These are phyloP conservation scores for Hericium alpestre DNA, from an alignment of 768 basidiomycete species.

Conservation along the genomic window DNA sequence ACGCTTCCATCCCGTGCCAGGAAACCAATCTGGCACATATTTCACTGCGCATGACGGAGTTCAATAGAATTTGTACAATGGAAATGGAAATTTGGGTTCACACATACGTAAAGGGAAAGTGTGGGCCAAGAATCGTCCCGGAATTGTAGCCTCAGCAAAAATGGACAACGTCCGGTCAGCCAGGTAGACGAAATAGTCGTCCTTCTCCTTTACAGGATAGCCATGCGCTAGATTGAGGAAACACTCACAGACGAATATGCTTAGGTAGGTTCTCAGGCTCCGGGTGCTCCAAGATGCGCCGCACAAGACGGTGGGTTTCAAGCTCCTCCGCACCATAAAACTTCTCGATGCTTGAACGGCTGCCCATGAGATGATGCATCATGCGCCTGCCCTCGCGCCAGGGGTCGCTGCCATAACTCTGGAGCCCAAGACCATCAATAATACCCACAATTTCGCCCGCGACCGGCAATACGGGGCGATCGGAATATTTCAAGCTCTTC, in stretches of 20 bases:
- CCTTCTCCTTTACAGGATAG: no score
- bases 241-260: conserved; percentile 11
- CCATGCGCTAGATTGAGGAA: no score
- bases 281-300: conserved; percentile 11
- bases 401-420: conserved; percentile 8
- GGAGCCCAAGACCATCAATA: conserved; percentile 10
- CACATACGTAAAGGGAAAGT: no score
- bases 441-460: conserved; percentile 9
- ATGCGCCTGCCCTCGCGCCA: conserved; percentile 12
- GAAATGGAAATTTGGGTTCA: no score
- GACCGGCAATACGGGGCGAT: conserved; percentile 11
- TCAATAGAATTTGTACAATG: no score
- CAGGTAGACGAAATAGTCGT: no score
- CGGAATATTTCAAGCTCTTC: conserved; percentile 17
- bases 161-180: no score
- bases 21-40: no score
- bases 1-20: no score
- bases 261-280: not conserved
- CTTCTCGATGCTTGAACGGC: conserved; percentile 6
- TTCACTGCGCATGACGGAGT: no score
- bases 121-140: no score
- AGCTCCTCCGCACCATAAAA: conserved; percentile 11
- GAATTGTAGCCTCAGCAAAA: no score
- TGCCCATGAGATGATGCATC: conserved; percentile 12
- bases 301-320: conserved; percentile 9